These are phyloP conservation scores for Penicillium sp. DNA, from an alignment of 2,329 filamentous ascomycete species.

Conservation along the genomic window DNA sequence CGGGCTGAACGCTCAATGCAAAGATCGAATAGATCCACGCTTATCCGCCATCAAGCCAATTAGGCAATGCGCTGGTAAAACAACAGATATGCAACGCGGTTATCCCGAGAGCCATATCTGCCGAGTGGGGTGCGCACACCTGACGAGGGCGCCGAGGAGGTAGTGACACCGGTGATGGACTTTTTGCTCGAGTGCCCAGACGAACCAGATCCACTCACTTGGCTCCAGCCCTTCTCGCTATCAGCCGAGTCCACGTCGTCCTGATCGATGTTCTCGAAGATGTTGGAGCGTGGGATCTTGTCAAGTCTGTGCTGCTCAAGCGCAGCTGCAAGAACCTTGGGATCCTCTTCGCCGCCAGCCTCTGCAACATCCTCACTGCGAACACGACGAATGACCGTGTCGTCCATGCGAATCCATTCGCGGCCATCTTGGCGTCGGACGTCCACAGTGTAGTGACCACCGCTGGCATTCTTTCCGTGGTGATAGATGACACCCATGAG, in stretches of 20 bases:
- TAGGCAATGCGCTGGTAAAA: conserved; percentile 79
- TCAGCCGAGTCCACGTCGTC: conserved; percentile 69
- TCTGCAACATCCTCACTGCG: conserved; percentile 87
- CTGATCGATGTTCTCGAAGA: conserved; percentile 68
- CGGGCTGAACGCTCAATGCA: neutral
- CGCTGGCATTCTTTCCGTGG: conserved; percentile 93
- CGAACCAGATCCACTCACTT: conserved; percentile 67
- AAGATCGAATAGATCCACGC: neutral
- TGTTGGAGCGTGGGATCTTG: conserved; percentile 60
- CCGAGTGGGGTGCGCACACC: conserved; percentile 58
- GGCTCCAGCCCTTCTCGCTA: conserved; percentile 71
- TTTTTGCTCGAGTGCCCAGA: conserved; percentile 61
- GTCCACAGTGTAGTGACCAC: conserved; percentile 98
- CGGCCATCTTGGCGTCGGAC: conserved; percentile 89
- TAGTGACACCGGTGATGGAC: conserved; percentile 69
- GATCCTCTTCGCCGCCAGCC: conserved; percentile 77
- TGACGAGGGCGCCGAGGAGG: conserved; percentile 55
- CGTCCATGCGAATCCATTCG: conserved; percentile 95
- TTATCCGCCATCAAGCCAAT: neutral
- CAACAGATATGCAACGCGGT: conserved; percentile 94
- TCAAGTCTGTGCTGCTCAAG: conserved; percentile 66
- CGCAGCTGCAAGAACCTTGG: conserved; percentile 65
- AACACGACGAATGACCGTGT: conserved; percentile 84
- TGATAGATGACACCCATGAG: conserved; percentile 94
- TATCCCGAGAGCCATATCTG: conserved; percentile 72